Evolutionary conservation across 148 eudicot species (phyloP).

Genomic region (Chenopodium quinoa): DNA sequence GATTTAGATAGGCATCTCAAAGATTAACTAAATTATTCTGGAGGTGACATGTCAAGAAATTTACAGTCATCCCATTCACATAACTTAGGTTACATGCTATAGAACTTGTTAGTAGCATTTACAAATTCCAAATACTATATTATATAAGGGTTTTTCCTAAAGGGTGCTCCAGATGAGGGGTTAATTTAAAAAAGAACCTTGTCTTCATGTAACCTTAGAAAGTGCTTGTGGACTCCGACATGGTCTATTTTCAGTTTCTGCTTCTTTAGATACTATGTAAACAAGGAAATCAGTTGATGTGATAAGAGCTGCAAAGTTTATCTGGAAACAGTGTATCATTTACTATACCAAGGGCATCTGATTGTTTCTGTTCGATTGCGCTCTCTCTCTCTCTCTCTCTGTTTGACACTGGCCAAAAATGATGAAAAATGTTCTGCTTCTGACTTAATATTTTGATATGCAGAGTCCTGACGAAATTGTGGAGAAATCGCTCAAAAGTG

Average conservation of each 20-base stretch:
- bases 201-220: neutral
- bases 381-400: too few relatives aligned
- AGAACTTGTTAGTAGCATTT: neutral
- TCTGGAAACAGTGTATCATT: neutral
- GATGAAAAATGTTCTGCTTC: neutral
- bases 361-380: neutral
- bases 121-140: neutral
- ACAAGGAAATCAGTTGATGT: neutral
- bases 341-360: neutral
- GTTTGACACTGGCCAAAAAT: neutral
- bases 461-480: constrained; percentile 92
- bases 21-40: neutral
- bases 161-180: neutral
- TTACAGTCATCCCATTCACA: neutral
- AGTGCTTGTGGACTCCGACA: neutral
- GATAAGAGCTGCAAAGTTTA: neutral
- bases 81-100: neutral
- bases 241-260: neutral
- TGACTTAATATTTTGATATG: constrained; percentile 28
- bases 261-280: neutral
- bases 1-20: constrained; percentile 4
- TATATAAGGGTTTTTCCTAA: neutral
- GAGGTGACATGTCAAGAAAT: neutral
- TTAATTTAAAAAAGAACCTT: neutral
- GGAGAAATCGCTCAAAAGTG: constrained; percentile 72